These are phyloP conservation scores for Gossypium thurberi DNA, from an alignment of 345 rosid genomes.

Conservation along the genomic window DNA sequence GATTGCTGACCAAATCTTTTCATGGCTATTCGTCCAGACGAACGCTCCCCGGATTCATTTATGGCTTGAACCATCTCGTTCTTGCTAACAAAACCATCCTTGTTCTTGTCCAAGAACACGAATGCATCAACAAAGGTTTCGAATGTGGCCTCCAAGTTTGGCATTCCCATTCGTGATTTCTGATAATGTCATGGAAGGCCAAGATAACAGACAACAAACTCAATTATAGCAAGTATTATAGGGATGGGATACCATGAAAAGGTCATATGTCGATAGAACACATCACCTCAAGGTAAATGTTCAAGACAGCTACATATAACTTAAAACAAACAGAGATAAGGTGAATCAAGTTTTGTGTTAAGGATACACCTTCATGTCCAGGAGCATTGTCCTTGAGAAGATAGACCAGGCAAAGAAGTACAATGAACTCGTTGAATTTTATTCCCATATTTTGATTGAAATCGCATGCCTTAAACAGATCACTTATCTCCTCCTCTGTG, in stretches of 20 bases:
- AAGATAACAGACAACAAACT: background rate
- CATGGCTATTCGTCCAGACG: conserved; percentile 79
- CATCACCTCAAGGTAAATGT: background rate
- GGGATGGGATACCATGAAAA: background rate
- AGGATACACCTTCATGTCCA: conserved; percentile 53
- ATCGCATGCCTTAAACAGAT: conserved; percentile 77
- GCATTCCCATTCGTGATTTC: conserved; percentile 71
- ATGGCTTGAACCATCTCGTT: conserved; percentile 81
- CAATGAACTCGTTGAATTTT: conserved; percentile 83
- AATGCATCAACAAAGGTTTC: conserved; percentile 81
- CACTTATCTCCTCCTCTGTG: conserved; percentile 77
- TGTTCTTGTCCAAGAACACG: conserved; percentile 81
- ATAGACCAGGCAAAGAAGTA: conserved; percentile 88
- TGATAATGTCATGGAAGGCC: conserved; percentile 39
- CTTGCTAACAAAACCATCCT: conserved; percentile 80
- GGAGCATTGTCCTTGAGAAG: conserved; percentile 71
- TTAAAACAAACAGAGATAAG: background rate
- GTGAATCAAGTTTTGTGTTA: background rate
- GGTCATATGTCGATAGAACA: background rate
- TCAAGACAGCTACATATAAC: background rate
- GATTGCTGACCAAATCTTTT: conserved; percentile 70
- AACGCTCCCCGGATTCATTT: conserved; percentile 86
- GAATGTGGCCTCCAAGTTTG: conserved; percentile 70
- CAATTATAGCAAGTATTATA: background rate
- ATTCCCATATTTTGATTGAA: conserved; percentile 70